These are phyloP conservation scores for Alternaria panax DNA, from an alignment of 2,329 filamentous ascomycete species.

Conservation along the genomic window DNA sequence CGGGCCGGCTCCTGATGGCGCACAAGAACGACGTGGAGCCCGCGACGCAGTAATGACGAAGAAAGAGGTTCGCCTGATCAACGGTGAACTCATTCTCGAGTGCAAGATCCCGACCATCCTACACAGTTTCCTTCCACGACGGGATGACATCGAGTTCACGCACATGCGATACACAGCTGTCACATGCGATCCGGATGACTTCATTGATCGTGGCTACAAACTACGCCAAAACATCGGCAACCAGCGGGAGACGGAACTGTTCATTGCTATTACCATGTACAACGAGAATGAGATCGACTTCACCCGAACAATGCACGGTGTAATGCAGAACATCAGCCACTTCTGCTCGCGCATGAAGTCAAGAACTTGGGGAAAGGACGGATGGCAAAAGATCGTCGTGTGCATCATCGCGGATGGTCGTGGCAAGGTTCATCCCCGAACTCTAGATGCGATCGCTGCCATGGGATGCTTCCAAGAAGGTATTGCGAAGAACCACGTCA, in stretches of 20 bases:
- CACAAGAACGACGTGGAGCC: conserved; percentile 86
- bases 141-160: conserved; percentile 95
- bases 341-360: conserved; percentile 94
- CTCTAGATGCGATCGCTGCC: conserved; percentile 90
- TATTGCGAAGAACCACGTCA: conserved; percentile 98
- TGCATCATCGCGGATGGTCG: conserved; percentile 96
- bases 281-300: conserved; percentile 98
- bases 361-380: conserved; percentile 93
- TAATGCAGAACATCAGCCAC: conserved; percentile 97
- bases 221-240: conserved; percentile 91
- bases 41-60: conserved; percentile 86
- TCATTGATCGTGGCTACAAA: conserved; percentile 86
- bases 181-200: conserved; percentile 97
- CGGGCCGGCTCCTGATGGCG: conserved; percentile 83
- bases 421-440: conserved; percentile 90
- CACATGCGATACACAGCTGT: conserved; percentile 99
- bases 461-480: conserved; percentile 99
- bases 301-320: conserved; percentile 96
- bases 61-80: conserved; percentile 95
- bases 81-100: conserved; percentile 95
- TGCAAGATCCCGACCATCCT: conserved; percentile 99
- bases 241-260: conserved; percentile 87
- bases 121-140: conserved; percentile 92
- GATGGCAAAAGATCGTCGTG: conserved; percentile 99
- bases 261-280: conserved; percentile 99